Evolutionary conservation across 768 basidiomycete genomes (phyloP).

Genomic region (Russula brevipes): DNA sequence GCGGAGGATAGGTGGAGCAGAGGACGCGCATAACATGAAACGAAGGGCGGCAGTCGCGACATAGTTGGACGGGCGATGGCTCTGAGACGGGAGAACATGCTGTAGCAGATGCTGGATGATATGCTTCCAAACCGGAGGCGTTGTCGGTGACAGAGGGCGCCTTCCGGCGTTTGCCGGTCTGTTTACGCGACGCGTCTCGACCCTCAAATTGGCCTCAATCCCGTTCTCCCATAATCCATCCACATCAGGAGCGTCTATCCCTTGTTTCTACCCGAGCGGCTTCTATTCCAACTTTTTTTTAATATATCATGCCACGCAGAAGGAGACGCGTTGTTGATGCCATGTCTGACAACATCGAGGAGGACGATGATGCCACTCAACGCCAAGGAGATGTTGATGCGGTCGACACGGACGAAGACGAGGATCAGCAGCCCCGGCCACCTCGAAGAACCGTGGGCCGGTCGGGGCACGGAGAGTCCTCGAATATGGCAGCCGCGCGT

Average conservation of each 20-base stretch:
- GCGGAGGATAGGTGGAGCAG: conserved; percentile 11
- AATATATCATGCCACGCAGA: conserved; percentile 38
- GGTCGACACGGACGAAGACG: conserved; percentile 41
- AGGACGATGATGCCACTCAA: conserved; percentile 39
- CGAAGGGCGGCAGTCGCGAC: conserved; percentile 2
- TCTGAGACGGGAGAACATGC: conserved; percentile 18
- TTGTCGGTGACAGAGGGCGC: neutral
- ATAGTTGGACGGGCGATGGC: conserved; percentile 10
- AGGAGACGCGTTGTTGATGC: conserved; percentile 40
- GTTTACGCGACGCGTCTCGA: neutral
- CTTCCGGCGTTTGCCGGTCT: conserved; percentile 12
- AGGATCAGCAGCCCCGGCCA: conserved; percentile 34
- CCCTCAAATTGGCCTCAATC: no score
- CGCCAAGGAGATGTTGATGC: conserved; percentile 31
- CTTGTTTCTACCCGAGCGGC: no score
- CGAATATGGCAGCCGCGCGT: neutral
- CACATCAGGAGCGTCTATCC: no score
- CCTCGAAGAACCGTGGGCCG: conserved; percentile 31
- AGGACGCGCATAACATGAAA: conserved; percentile 15
- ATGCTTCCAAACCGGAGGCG: neutral
- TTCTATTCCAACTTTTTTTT: neutral
- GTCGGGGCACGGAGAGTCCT: neutral
- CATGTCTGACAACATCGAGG: conserved; percentile 56
- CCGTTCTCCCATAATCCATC: no score
- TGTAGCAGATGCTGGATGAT: no score